phyloP scores from a whole-genome alignment of 2,329 filamentous ascomycete genomes.

The Pseudocercospora ulei region DNA sequence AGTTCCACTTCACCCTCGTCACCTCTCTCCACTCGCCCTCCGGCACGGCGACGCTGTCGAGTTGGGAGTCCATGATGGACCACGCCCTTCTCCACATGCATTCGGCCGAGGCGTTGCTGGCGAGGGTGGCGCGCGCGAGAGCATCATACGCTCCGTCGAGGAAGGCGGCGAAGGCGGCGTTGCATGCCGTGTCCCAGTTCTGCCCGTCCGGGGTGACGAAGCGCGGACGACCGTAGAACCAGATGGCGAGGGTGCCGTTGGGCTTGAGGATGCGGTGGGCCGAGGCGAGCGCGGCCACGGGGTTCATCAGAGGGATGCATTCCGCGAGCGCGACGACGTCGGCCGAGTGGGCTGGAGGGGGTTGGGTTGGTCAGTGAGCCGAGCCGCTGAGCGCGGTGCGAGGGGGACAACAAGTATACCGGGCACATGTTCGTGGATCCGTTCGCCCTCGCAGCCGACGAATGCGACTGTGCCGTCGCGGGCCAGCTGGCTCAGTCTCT shows the following conservation, averaged over 20 bases:
- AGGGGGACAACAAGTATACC: too few species aligned
- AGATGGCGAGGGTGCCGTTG: slow-evolving; percentile 1
- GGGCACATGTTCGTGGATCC: too few species aligned
- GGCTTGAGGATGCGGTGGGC: not conserved
- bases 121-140: not conserved
- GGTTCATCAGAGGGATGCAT: not conserved
- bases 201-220: not conserved
- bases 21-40: not conserved
- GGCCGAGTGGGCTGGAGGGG: not conserved
- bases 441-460: not conserved
- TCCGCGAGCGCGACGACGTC: not conserved
- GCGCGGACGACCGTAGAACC: slow-evolving; percentile 6
- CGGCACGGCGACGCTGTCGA: not conserved
- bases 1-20: not conserved
- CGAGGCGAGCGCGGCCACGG: not conserved
- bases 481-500: too few species aligned
- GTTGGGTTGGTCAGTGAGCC: too few species aligned
- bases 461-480: not conserved
- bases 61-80: not conserved
- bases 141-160: not conserved
- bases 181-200: not conserved
- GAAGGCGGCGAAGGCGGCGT: slow-evolving; percentile 1
- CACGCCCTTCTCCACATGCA: not conserved
- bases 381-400: too few species aligned
- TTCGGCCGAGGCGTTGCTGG: not conserved